Evolutionary conservation across 345 rosid genomes (phyloP).

Genomic region (Eutrema yunnanense): DNA sequence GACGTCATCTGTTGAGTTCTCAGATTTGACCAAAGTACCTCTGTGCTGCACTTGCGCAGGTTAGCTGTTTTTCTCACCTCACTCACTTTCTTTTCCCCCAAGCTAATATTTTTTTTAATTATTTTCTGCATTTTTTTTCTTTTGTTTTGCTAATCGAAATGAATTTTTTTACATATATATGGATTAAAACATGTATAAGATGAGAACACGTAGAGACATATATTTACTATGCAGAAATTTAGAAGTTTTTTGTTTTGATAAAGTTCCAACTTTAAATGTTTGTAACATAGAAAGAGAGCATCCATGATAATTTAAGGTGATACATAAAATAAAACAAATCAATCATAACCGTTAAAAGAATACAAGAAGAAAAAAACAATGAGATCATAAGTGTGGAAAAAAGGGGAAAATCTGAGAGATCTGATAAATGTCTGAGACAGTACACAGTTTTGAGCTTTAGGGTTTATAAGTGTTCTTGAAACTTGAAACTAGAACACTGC

Average conservation of each 20-base stretch:
- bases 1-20: conserved; percentile 8
- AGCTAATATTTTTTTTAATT: background rate
- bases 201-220: background rate
- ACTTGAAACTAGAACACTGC: conserved; percentile 29
- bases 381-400: conserved; percentile 16
- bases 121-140: background rate
- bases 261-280: background rate
- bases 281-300: conserved; percentile 8
- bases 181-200: background rate
- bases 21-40: background rate
- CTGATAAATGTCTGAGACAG: conserved; percentile 27
- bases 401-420: conserved; percentile 21
- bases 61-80: background rate
- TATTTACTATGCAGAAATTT: background rate
- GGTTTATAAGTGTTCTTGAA: conserved; percentile 29
- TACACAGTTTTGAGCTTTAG: conserved; percentile 28
- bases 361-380: conserved; percentile 30
- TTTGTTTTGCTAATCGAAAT: too few species aligned
- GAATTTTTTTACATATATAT: background rate
- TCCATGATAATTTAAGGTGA: background rate
- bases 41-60: background rate
- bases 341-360: conserved; percentile 26
- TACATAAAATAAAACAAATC: conserved; percentile 21
- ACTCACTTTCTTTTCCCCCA: background rate
- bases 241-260: background rate